Evolutionary conservation across 1,284 basidiomycete species (phyloP).

Genomic region (Inonotus obliquus): DNA sequence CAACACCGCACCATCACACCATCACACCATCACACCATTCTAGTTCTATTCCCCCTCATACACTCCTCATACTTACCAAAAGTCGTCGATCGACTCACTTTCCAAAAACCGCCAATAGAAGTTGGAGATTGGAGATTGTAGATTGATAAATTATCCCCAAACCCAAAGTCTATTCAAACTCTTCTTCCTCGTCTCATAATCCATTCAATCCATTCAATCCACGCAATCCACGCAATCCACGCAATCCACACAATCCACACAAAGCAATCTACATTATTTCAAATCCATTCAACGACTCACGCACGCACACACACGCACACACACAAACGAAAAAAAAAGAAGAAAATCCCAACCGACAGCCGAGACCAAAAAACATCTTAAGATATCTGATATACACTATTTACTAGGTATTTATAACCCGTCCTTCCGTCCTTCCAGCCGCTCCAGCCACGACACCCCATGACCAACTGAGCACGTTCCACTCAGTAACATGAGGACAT

Average conservation of each 20-base stretch:
- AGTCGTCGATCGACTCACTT: no score
- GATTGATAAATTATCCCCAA: no score
- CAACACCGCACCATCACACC: no score
- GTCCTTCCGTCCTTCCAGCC: background rate
- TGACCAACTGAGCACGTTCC: background rate
- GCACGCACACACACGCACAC: no score
- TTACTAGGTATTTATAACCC: slow-evolving; percentile 5
- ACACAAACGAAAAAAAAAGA: background rate
- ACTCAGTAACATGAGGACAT: background rate
- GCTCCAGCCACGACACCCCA: background rate
- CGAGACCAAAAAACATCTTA: background rate
- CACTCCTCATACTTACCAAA: no score
- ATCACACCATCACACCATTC: no score
- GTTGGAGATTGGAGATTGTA: no score
- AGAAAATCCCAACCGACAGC: background rate
- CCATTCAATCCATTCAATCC: background rate
- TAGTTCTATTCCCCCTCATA: no score
- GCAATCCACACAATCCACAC: background rate
- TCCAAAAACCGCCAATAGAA: no score
- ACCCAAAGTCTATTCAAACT: no score
- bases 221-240: background rate
- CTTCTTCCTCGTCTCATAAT: no score
- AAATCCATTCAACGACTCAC: no score
- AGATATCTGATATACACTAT: slow-evolving; percentile 9
- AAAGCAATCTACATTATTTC: background rate